Evolutionary conservation across 345 rosid species (phyloP), one percentile per base, ranked within the genome.

Genomic region (Viola odorata): DNA sequence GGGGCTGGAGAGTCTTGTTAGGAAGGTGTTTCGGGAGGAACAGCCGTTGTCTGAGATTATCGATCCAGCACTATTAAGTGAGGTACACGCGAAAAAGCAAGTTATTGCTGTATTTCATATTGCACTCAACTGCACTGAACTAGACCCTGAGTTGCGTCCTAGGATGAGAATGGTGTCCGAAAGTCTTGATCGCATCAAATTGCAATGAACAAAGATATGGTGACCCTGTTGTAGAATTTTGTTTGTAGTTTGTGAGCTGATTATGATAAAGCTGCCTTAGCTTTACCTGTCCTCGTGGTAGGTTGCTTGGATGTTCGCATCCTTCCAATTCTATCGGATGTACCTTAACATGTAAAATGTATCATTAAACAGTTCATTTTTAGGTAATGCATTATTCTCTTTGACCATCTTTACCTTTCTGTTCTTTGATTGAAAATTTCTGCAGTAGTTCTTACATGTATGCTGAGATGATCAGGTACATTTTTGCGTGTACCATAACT

Each of bases 61-160:
- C 55, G 99, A 94, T 76, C 77, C 84, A 1, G 77, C 69, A 58
- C 77, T 94, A 23, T 48, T 81, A 48, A 78, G 67, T 11, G 86
- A 85, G 74, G 86, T 85, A 58, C 65, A 80, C 13, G 84, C 80
- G 0, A 89, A 82, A 79, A 88, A 83, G 42, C 96, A 94, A 62
- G 88, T 90, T 2, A 14, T 79, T 39, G 72, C 86, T 5, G 80
- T 84, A 8, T 82, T 94, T 67, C 91, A 94, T 65, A 74, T 90
- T 23, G 92, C 99, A 3, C 82, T 94, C 36, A 94, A 83, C 61
- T 94, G 99, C 79, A 84, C 99, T 0, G 99, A 94, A 44, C 70
- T 76, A 42, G 91, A 90, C 64, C 97, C 97, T 0, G 97, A 94
- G 75, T 8, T 86, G 66, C 97, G 99, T 32, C 99, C 99, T 0